Conservation (phyloP, 768 basidiomycete genomes). For the Lactifluus volemus region DNA sequence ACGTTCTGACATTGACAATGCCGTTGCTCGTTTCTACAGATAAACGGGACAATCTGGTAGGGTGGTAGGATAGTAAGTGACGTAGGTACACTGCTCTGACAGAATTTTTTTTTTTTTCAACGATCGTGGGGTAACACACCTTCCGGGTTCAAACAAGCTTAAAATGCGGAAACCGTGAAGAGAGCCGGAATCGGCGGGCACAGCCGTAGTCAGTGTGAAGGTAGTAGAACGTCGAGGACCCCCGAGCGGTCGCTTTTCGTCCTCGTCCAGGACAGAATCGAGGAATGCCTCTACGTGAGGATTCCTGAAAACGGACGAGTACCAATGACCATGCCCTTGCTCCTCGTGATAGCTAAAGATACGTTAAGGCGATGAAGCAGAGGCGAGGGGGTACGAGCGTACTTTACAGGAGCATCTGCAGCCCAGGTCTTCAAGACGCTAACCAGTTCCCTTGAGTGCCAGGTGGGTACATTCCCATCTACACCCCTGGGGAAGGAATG, state of each 20-base stretch:
- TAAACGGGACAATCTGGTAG: constrained; percentile 33
- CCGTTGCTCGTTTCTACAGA: constrained; percentile 20
- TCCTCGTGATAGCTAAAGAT: constrained; percentile 51
- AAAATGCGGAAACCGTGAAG: constrained; percentile 64
- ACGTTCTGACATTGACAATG: constrained; percentile 18
- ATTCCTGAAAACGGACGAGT: constrained; percentile 48
- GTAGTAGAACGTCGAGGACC: constrained; percentile 5
- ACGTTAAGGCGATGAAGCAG: background rate
- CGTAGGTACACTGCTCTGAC: too few species aligned
- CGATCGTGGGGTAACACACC: constrained; percentile 36
- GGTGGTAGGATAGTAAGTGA: too few species aligned
- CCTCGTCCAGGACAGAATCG: constrained; percentile 25
- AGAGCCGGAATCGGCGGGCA: constrained; percentile 60
- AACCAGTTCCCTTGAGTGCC: constrained; percentile 69
- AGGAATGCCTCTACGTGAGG: constrained; percentile 49
- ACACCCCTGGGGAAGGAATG: constrained; percentile 39
- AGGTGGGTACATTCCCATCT: constrained; percentile 83
- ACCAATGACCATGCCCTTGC: constrained; percentile 61
- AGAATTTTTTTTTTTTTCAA: too few species aligned
- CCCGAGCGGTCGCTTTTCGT: background rate
- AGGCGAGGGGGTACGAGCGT: constrained; percentile 18
- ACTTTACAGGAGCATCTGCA: constrained; percentile 45
- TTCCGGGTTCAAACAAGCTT: constrained; percentile 52
- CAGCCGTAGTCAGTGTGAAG: constrained; percentile 69
- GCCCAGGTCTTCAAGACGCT: constrained; percentile 52